These are phyloP conservation scores for Urochloa ruziziensis DNA, from an alignment of 176 grass and related monocot genomes.

Conservation along the genomic window DNA sequence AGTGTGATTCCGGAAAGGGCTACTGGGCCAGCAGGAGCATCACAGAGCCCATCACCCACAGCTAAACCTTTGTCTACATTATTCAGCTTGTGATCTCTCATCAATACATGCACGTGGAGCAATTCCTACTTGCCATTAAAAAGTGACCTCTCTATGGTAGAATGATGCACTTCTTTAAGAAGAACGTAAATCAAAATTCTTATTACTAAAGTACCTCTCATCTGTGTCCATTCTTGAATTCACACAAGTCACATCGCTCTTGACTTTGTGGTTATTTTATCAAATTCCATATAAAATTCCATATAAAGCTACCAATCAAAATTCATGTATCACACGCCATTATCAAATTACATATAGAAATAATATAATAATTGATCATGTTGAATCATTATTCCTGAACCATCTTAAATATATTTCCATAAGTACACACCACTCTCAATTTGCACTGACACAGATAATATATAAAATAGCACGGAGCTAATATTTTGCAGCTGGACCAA, in stretches of 20 bases:
- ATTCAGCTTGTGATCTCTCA: not conserved
- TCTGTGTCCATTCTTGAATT: not conserved
- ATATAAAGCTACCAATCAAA: too few relatives aligned
- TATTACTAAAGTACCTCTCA: too few relatives aligned
- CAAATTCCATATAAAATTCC: not conserved
- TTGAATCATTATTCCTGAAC: not conserved
- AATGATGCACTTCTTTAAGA: not conserved
- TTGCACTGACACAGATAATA: not conserved
- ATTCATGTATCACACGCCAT: too few relatives aligned
- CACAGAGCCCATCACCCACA: not conserved
- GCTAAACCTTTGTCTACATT: not conserved
- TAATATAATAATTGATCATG: not conserved
- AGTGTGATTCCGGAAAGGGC: not conserved
- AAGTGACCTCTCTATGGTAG: not conserved
- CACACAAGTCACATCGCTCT: not conserved
- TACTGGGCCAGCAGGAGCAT: not conserved
- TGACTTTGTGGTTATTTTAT: not conserved
- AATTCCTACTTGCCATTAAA: not conserved
- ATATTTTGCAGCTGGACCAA: not conserved
- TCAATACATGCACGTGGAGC: not conserved
- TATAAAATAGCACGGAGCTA: too few relatives aligned
- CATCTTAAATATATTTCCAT: not conserved
- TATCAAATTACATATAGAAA: not conserved
- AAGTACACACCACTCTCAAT: not conserved
- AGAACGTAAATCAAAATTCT: not conserved